Conservation (phyloP, 331 rosid genomes). For the Telfairia occidentalis region DNA sequence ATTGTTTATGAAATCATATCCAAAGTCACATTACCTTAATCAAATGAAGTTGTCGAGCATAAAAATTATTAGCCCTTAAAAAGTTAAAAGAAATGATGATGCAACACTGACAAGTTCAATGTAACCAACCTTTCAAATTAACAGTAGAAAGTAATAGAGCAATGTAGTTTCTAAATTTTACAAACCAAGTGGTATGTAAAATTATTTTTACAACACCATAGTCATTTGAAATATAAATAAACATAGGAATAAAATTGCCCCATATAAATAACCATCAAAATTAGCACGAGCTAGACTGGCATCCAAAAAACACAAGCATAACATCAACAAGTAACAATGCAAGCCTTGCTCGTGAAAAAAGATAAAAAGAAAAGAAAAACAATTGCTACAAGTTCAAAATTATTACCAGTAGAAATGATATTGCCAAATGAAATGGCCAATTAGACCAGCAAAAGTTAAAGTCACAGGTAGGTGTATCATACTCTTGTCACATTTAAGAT, state of each 20-base stretch:
- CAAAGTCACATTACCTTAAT: too few relatives aligned
- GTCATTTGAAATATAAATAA: not conserved
- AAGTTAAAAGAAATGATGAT: too few relatives aligned
- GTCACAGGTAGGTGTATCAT: not conserved
- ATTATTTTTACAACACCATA: not conserved
- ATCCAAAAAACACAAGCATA: not conserved
- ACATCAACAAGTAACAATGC: not conserved
- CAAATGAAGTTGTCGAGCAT: too few relatives aligned
- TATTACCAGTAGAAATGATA: not conserved
- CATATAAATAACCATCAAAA: not conserved
- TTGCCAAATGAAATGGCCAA: not conserved
- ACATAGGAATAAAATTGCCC: not conserved
- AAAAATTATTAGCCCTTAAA: too few relatives aligned
- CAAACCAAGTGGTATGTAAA: not conserved
- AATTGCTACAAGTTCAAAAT: not conserved
- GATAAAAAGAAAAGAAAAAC: too few relatives aligned
- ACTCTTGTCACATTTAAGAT: conserved; percentile 3
- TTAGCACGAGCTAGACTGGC: not conserved
- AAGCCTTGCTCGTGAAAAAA: not conserved
- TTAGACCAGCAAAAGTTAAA: not conserved
- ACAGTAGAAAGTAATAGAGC: too few relatives aligned
- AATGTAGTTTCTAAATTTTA: not conserved
- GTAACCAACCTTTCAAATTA: too few relatives aligned
- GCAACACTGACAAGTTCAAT: too few relatives aligned
- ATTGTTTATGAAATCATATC: too few relatives aligned